Conservation (phyloP, 331 rosid species). For the Malus hybrid region DNA sequence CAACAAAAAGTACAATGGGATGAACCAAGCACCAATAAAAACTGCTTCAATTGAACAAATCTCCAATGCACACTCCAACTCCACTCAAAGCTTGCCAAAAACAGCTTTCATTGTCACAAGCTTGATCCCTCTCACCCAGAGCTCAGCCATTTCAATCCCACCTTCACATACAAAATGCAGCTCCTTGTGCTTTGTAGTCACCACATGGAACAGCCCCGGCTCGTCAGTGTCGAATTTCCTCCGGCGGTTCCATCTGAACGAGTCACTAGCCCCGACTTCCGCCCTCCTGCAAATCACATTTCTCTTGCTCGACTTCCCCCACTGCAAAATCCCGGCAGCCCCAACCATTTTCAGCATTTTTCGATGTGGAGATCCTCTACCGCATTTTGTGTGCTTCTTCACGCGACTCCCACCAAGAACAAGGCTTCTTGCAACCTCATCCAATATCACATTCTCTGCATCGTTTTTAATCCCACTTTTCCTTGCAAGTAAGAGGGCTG, state of each 20-base stretch:
- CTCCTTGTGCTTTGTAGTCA: conserved; percentile 46
- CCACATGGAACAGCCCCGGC: conserved; percentile 47
- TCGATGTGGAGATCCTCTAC: conserved; percentile 50
- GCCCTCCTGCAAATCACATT: conserved; percentile 50
- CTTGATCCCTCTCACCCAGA: conserved; percentile 63
- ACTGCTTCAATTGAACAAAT: background rate
- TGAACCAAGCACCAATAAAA: background rate
- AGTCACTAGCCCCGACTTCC: conserved; percentile 47
- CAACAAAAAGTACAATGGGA: background rate
- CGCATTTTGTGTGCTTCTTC: conserved; percentile 56
- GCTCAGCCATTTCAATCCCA: conserved; percentile 49
- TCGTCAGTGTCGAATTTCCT: conserved; percentile 43
- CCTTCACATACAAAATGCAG: conserved; percentile 67
- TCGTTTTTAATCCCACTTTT: conserved; percentile 27
- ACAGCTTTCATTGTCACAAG: conserved; percentile 42
- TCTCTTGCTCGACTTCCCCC: conserved; percentile 58
- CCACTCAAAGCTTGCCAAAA: conserved; percentile 16
- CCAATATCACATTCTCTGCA: conserved; percentile 42
- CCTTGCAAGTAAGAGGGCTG: conserved; percentile 41
- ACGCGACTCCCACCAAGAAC: conserved; percentile 28
- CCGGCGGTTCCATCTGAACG: conserved; percentile 48
- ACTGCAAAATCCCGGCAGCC: conserved; percentile 37
- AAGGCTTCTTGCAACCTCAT: conserved; percentile 33
- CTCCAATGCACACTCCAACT: background rate
- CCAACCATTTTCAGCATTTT: conserved; percentile 33